Evolutionary conservation across 2,329 filamentous ascomycete genomes (phyloP).

Genomic region (Stenocarpella maydis): DNA sequence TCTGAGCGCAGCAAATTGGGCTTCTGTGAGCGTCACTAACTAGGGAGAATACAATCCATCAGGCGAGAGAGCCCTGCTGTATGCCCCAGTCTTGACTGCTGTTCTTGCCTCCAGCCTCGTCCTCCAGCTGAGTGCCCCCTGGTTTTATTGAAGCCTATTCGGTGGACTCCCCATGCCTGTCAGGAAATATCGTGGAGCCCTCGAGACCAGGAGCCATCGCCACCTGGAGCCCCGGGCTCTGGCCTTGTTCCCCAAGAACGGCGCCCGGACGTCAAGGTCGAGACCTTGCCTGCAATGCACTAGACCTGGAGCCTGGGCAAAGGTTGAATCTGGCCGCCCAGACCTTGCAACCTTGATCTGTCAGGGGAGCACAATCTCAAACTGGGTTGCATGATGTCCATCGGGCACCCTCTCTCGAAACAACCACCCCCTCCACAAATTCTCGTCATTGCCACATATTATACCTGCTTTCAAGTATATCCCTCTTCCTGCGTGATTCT

Average conservation of each 20-base stretch:
- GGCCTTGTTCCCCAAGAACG: neutral
- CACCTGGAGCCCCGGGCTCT: neutral
- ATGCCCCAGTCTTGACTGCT: neutral
- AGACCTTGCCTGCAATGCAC: slow-evolving; percentile 3
- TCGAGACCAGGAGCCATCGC: slow-evolving; percentile 7
- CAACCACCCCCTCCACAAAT: slow-evolving; percentile 27
- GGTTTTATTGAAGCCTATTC: slow-evolving; percentile 20
- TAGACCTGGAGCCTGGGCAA: slow-evolving; percentile 8
- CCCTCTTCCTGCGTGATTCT: neutral
- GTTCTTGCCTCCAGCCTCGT: neutral
- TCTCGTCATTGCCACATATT: neutral
- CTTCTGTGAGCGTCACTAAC: neutral
- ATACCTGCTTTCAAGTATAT: slow-evolving; percentile 9
- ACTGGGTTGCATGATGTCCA: slow-evolving; percentile 13
- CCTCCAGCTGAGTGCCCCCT: neutral
- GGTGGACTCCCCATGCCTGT: slow-evolving; percentile 2
- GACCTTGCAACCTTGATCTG: neutral
- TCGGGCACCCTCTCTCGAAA: slow-evolving; percentile 23
- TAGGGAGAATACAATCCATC: neutral
- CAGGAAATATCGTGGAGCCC: slow-evolving; percentile 16
- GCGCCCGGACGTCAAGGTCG: slow-evolving; percentile 21
- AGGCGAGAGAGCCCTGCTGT: neutral
- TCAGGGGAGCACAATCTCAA: slow-evolving; percentile 22
- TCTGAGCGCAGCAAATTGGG: neutral
- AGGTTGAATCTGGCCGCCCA: slow-evolving; percentile 15